phyloP scores from a whole-genome alignment of 2,329 filamentous ascomycete species.

The Botrytis squamosa region DNA sequence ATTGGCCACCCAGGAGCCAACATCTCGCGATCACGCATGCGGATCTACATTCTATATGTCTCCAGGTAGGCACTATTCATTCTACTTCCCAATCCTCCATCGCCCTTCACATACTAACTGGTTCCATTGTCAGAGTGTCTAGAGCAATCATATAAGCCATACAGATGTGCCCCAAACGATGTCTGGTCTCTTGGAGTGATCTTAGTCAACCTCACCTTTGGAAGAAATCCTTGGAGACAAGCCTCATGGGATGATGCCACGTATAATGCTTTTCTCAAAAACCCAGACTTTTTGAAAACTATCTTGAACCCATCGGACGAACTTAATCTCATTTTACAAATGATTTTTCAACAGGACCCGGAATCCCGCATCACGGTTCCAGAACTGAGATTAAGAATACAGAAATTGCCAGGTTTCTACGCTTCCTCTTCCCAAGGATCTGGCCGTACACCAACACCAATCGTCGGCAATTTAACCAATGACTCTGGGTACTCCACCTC shows the following conservation, averaged over 20 bases:
- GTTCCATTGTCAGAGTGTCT: conserved; percentile 69
- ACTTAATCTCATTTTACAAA: conserved; percentile 80
- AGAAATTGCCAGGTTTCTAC: conserved; percentile 54
- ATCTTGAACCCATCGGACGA: conserved; percentile 90
- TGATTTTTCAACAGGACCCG: conserved; percentile 86
- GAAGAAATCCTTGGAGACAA: conserved; percentile 98
- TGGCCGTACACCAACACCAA: too few relatives aligned
- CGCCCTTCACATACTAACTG: conserved; percentile 31
- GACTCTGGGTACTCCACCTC: conserved; percentile 9
- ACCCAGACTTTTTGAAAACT: conserved; percentile 82
- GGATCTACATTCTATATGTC: conserved; percentile 99
- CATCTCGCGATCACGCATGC: conserved; percentile 93
- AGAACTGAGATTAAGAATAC: conserved; percentile 75
- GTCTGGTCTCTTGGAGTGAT: conserved; percentile 98
- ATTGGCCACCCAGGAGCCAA: conserved; percentile 78
- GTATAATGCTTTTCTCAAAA: conserved; percentile 85
- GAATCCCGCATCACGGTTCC: conserved; percentile 76
- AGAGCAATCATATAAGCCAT: conserved; percentile 74
- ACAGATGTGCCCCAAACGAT: conserved; percentile 92
- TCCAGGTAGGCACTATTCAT: conserved; percentile 69
- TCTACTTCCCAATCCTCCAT: not conserved
- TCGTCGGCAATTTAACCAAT: conserved; percentile 3
- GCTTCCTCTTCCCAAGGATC: not conserved
- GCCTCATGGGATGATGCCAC: conserved; percentile 92
- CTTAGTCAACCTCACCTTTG: conserved; percentile 94